These are phyloP conservation scores for Stephanodiscus minutulus DNA, from an alignment of 108 stramenopile genomes.

Conservation along the genomic window DNA sequence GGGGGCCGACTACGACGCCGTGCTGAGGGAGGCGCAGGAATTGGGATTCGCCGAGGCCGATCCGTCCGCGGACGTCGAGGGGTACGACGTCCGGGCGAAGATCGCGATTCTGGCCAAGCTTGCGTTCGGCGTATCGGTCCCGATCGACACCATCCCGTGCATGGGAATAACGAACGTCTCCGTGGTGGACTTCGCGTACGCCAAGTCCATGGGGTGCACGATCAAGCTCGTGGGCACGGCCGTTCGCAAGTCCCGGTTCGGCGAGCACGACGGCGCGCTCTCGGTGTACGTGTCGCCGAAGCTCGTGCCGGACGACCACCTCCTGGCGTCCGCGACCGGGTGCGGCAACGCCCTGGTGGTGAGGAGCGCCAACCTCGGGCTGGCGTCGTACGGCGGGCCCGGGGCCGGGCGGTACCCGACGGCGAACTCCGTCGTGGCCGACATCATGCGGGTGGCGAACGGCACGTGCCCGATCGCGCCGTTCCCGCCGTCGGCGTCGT, in stretches of 20 bases:
- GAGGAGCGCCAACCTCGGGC: slow-evolving; percentile 73
- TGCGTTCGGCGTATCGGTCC: slow-evolving; percentile 83
- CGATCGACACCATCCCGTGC: slow-evolving; percentile 68
- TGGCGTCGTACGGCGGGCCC: slow-evolving; percentile 76
- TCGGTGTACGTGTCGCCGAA: slow-evolving; percentile 85
- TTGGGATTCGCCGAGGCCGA: slow-evolving; percentile 84
- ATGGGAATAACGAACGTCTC: slow-evolving; percentile 80
- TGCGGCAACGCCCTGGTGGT: slow-evolving; percentile 81
- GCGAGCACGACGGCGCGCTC: slow-evolving; percentile 66
- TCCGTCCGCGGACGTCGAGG: slow-evolving; percentile 88
- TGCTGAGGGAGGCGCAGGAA: slow-evolving; percentile 76
- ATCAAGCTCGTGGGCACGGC: slow-evolving; percentile 93
- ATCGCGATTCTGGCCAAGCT: slow-evolving; percentile 89
- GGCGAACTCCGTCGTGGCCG: slow-evolving; percentile 93
- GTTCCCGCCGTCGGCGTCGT: slow-evolving; percentile 38
- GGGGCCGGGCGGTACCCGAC: slow-evolving; percentile 95
- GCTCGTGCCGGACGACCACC: slow-evolving; percentile 68
- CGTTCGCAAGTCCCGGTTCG: slow-evolving; percentile 56
- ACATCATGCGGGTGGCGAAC: slow-evolving; percentile 78
- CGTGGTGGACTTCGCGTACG: slow-evolving; percentile 85
- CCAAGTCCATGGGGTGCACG: slow-evolving; percentile 78
- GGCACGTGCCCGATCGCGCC: slow-evolving; percentile 42
- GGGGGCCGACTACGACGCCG: slow-evolving; percentile 63
- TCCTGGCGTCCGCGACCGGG: slow-evolving; percentile 68
- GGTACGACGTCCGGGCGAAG: slow-evolving; percentile 91